Evolutionary conservation across 2,329 filamentous ascomycete species (phyloP).

Genomic region (Cyanodermella asteris): DNA sequence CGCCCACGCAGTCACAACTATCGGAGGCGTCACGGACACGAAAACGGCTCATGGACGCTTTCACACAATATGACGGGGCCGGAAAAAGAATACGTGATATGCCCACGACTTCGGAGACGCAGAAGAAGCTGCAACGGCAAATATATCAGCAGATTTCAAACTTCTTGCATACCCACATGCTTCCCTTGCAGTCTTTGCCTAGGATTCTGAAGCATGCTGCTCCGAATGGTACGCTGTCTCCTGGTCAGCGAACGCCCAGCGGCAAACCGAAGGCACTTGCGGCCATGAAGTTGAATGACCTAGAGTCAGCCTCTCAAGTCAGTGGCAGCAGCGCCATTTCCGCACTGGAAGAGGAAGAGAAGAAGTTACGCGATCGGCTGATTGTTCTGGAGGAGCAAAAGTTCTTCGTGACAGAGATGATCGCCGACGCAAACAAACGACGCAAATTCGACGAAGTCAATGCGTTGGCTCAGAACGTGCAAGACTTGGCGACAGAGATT

Average conservation of each 20-base stretch:
- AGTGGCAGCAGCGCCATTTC: conserved; percentile 35
- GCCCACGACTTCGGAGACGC: conserved; percentile 47
- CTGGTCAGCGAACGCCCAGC: conserved; percentile 8
- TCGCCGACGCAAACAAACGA: conserved; percentile 51
- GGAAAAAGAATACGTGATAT: conserved; percentile 64
- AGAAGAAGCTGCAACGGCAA: conserved; percentile 54
- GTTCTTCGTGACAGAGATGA: conserved; percentile 74
- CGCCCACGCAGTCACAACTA: conserved; percentile 47
- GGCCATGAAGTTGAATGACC: conserved; percentile 35
- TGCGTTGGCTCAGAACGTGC: conserved; percentile 55
- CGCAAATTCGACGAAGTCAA: conserved; percentile 72
- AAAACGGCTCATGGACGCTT: conserved; percentile 74
- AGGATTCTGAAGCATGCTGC: conserved; percentile 42
- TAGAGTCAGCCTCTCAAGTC: conserved; percentile 26
- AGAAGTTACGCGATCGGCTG: conserved; percentile 53
- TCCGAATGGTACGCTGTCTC: conserved; percentile 21
- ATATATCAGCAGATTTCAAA: conserved; percentile 63
- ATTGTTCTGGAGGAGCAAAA: conserved; percentile 79
- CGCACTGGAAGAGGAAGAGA: conserved; percentile 62
- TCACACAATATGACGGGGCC: conserved; percentile 66
- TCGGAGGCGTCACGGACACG: conserved; percentile 72
- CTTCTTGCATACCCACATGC: conserved; percentile 78
- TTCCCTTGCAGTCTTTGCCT: conserved; percentile 58
- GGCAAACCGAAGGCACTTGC: conserved; percentile 27
- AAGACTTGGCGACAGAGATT: conserved; percentile 65